phyloP scores from a whole-genome alignment of 2,329 filamentous ascomycete species.

The Sphaerulina populicola region DNA sequence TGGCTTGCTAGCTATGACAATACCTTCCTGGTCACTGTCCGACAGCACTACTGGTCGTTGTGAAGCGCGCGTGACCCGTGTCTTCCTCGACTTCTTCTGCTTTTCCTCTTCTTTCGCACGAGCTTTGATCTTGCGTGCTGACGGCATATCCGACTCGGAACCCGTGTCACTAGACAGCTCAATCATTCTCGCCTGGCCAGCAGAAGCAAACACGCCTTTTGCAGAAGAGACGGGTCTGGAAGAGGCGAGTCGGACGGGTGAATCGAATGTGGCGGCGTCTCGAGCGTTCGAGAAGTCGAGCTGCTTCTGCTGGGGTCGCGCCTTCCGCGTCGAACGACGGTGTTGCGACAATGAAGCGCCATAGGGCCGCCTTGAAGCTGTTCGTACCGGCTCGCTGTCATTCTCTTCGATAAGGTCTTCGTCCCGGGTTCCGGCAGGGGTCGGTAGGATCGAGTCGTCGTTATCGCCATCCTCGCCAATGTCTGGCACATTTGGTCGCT shows the following conservation, averaged over 20 bases:
- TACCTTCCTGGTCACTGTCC: conserved; percentile 13
- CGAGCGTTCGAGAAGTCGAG: conserved; percentile 27
- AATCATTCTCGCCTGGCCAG: conserved; percentile 13
- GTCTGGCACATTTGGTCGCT: conserved; percentile 25
- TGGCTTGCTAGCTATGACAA: not conserved
- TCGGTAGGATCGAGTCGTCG: conserved; percentile 15
- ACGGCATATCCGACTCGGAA: conserved; percentile 16
- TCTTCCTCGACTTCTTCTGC: not conserved
- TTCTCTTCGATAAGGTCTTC: conserved; percentile 15
- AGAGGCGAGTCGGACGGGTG: conserved; percentile 21
- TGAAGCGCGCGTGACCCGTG: conserved; percentile 7
- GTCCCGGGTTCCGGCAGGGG: conserved; percentile 18
- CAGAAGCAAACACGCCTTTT: conserved; percentile 27
- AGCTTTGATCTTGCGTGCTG: conserved; percentile 5
- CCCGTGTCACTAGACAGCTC: conserved; percentile 22
- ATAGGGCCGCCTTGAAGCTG: conserved; percentile 1
- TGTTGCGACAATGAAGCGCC: conserved; percentile 16
- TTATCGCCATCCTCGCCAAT: conserved; percentile 8
- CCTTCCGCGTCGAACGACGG: conserved; percentile 11
- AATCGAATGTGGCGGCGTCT: conserved; percentile 20
- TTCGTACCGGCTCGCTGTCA: conserved; percentile 21
- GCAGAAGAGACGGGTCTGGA: conserved; percentile 17
- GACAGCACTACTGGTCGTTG: conserved; percentile 13
- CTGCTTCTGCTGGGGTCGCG: conserved; percentile 27
- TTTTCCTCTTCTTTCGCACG: conserved; percentile 7